A percentile compares a stretch with the other conserved stretches of the same genome.
phyloP scores from a whole-genome alignment of 1,284 basidiomycete genomes.

The Rhodotorula glutinis region DNA sequence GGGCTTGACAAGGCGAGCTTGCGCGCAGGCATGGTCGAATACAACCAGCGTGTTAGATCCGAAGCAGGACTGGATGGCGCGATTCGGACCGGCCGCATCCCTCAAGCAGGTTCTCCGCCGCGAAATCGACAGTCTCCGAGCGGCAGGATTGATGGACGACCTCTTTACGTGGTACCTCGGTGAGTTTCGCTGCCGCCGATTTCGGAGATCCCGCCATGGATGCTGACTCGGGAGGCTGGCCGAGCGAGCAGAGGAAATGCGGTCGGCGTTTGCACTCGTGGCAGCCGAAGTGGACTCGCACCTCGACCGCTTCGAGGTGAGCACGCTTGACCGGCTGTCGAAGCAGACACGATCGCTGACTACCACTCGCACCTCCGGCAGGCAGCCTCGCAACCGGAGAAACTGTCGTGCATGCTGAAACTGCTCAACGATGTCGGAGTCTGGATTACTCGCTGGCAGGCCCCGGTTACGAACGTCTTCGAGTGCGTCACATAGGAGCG shows the following conservation, averaged over 20 bases:
- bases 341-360: not conserved
- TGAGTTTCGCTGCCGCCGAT: too few species aligned
- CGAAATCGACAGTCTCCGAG: conserved; percentile 6
- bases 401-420: conserved; percentile 5
- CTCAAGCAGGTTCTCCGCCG: not conserved
- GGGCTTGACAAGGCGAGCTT: too few species aligned
- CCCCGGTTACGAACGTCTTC: conserved; percentile 32
- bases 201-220: too few species aligned
- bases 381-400: not conserved
- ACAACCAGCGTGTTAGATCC: not conserved
- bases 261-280: conserved; percentile 16
- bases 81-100: not conserved
- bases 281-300: conserved; percentile 6
- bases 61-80: not conserved
- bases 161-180: conserved; percentile 61
- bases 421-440: conserved; percentile 33
- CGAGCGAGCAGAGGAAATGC: conserved; percentile 7
- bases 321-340: not conserved
- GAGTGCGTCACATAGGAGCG: not conserved
- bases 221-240: too few species aligned
- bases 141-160: conserved; percentile 51
- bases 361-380: not conserved
- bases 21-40: not conserved
- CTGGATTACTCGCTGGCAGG: conserved; percentile 30
- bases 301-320: conserved; percentile 22